Base-by-base conservation (phyloP, 2,329 filamentous ascomycete species). In the Cladosporium sp. region DNA sequence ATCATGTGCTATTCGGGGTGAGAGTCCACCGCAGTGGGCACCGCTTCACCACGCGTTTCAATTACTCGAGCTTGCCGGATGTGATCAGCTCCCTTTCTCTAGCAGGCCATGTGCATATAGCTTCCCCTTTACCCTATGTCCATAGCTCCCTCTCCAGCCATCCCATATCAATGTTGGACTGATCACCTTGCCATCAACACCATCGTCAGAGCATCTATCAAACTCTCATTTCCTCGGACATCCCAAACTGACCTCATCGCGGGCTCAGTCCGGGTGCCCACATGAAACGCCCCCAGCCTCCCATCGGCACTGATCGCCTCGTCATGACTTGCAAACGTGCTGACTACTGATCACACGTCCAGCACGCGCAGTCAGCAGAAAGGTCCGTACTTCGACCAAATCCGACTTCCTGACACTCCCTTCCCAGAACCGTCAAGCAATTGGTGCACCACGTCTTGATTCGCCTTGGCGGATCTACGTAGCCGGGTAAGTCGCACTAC, bases 201-300 rank as follows among this genome's bases (percentile, higher is more conserved):
- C 22, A 27, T 27, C 22, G 22, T 27, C 22, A 27, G 22, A 27
- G 4, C 22, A 27, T 27, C 9, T 9, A 27, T 4, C 22, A 9
- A 9, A 27, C 22, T 27, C 22, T 27, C 22, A 27, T 27, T 27
- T 27, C 22, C 22, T 27, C 22, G 22, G 22, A 27, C 9, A 5
- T 15, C 13, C n/a, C 15, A n/a, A n/a, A n/a, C 32, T 36, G 32
- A 36, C 32, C 32, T 36, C 32, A 36, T 36, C 32, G 32, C 32
- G 15, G 13, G 44, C 24, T 47, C 43, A 15, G 22, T 30, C 27
- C 45, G 45, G 45, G 45, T 48, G 45, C 45, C 45, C 45, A 48
- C 45, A 48, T 48, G 40, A 24, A 48, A 48, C 45, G 37, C 37
- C 40, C 45, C 45, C 45, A 48, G 45, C 45, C 37, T 41, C 45